phyloP scores from a whole-genome alignment of 2,329 filamentous ascomycete genomes.

The Sporothrix protearum region DNA sequence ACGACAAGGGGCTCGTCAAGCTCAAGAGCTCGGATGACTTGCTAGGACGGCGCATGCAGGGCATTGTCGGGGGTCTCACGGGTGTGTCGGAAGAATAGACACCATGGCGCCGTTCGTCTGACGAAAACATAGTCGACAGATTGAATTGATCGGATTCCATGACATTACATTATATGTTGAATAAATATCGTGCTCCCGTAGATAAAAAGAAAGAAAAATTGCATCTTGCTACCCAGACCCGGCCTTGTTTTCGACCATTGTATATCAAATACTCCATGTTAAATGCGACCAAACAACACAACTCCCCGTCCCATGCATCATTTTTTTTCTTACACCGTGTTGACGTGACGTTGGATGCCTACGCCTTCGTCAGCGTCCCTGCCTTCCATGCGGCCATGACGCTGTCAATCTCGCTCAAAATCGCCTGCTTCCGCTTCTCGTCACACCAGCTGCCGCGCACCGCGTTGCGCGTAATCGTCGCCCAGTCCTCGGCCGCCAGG shows the following conservation, averaged over 20 bases:
- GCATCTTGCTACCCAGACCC: not conserved
- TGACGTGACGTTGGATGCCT: no score
- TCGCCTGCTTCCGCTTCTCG: constrained; percentile 56
- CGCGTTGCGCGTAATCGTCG: constrained; percentile 55
- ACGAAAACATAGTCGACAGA: not conserved
- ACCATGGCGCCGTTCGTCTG: no score
- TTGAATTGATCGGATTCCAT: not conserved
- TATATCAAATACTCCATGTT: not conserved
- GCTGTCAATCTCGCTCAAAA: constrained; percentile 48
- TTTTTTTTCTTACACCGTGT: not conserved
- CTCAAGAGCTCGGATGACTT: constrained; percentile 57
- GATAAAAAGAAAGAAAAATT: not conserved
- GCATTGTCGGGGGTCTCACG: constrained; percentile 52
- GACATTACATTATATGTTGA: constrained; percentile 7
- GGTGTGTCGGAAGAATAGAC: constrained; percentile 43
- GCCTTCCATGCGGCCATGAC: constrained; percentile 32
- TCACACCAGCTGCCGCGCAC: constrained; percentile 69
- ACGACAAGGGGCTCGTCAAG: constrained; percentile 47
- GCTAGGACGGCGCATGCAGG: constrained; percentile 56
- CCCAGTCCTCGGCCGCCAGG: constrained; percentile 64
- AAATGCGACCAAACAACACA: not conserved
- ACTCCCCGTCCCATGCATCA: not conserved
- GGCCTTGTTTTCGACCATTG: not conserved
- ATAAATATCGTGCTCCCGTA: constrained; percentile 7
- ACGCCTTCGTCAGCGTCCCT: constrained; percentile 23